phyloP scores from a whole-genome alignment of 202 grass and related monocot genomes.

The Brachypodium distachyon region DNA sequence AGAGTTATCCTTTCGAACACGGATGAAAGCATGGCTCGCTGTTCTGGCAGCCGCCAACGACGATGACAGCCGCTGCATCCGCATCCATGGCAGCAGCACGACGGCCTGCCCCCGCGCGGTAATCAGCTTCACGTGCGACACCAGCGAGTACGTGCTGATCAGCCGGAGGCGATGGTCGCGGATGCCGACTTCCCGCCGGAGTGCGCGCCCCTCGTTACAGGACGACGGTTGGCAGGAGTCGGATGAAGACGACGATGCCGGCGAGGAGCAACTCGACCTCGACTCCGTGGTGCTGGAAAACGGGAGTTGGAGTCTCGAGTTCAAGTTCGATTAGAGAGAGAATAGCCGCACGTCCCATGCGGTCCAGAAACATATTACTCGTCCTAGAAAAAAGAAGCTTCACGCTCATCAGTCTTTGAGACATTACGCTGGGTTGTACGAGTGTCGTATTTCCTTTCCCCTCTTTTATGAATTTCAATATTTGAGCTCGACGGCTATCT shows the following conservation, averaged over 20 bases:
- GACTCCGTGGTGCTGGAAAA: background rate
- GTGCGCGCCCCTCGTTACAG: background rate
- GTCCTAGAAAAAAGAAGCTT: too few relatives aligned
- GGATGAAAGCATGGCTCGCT: too few relatives aligned
- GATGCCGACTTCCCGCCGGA: background rate
- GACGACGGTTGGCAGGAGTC: background rate
- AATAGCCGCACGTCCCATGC: too few relatives aligned
- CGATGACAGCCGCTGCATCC: accelerated
- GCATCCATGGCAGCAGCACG: background rate
- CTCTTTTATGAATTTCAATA: too few relatives aligned
- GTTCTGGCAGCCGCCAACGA: too few relatives aligned
- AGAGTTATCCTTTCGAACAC: too few relatives aligned
- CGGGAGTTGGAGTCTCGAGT: background rate
- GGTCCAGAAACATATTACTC: too few relatives aligned
- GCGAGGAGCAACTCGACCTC: too few relatives aligned
- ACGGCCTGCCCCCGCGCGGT: background rate
- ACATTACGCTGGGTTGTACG: too few relatives aligned
- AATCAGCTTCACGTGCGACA: background rate
- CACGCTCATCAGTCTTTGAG: too few relatives aligned
- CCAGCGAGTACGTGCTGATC: background rate
- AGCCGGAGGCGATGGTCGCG: background rate
- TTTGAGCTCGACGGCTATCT: too few relatives aligned
- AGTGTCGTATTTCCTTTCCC: too few relatives aligned
- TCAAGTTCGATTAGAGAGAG: background rate
- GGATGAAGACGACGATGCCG: background rate